These are phyloP conservation scores for Thalia dealbata DNA, from an alignment of 176 grass and related monocot species.

Conservation along the genomic window DNA sequence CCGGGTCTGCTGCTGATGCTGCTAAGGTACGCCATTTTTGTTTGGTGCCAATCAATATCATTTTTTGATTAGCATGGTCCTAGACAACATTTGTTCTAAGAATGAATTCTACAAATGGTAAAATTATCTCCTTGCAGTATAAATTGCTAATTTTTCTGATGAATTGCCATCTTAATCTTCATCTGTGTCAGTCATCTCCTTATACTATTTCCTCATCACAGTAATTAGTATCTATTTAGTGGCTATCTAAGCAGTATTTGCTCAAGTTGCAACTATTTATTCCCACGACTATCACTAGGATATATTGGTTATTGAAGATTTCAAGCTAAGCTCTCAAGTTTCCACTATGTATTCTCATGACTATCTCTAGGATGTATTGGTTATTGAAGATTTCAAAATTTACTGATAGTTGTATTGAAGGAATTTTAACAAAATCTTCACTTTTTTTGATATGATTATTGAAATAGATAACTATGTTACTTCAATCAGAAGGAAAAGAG, in stretches of 20 bases:
- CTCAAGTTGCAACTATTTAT: no score
- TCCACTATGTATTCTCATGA: no score
- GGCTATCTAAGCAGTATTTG: no score
- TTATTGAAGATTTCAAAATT: no score
- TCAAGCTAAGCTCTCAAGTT: no score
- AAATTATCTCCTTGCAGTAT: not conserved
- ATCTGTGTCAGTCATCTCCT: no score
- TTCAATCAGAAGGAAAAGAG: not conserved
- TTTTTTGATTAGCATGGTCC: not conserved
- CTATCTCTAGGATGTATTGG: no score
- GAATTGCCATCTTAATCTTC: not conserved
- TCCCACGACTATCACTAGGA: no score
- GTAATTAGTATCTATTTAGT: no score
- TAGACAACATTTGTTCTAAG: not conserved
- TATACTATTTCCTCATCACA: no score
- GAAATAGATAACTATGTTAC: not conserved
- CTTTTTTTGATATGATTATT: not conserved
- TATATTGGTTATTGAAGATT: no score
- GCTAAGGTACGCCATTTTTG: conserved; percentile 37
- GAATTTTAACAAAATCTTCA: not conserved
- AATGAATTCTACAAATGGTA: not conserved
- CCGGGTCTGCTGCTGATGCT: conserved; percentile 27
- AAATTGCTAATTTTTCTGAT: not conserved
- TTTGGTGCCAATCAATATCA: not conserved
- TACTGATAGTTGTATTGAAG: not conserved